These are phyloP conservation scores for Pythium periplocum DNA, from an alignment of 352 stramenopile species.

Conservation along the genomic window DNA sequence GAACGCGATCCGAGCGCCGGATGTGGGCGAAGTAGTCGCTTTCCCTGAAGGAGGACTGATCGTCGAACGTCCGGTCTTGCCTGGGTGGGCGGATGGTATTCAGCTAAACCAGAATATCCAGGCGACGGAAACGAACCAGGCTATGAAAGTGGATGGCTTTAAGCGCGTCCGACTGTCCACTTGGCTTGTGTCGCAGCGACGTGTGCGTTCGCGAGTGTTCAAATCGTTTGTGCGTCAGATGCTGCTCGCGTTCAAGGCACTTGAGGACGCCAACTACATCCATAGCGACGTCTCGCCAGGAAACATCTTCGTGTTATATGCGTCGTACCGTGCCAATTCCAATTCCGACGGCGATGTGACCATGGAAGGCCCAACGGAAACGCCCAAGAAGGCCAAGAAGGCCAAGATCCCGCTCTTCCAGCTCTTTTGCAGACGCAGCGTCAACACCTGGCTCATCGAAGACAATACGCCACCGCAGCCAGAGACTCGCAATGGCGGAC, in stretches of 20 bases:
- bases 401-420: slow-evolving; percentile 15
- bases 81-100: too few species aligned
- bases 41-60: too few species aligned
- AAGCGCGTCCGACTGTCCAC: slow-evolving; percentile 16
- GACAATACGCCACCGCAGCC: background rate
- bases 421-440: slow-evolving; percentile 12
- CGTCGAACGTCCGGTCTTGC: too few species aligned
- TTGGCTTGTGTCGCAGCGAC: slow-evolving; percentile 33
- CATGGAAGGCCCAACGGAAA: too few species aligned
- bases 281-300: slow-evolving; percentile 47
- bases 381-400: background rate
- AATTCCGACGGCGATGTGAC: background rate
- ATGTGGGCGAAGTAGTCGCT: too few species aligned
- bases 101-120: too few species aligned
- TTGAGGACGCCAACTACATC: slow-evolving; percentile 38
- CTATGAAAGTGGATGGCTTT: background rate
- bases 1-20: too few species aligned
- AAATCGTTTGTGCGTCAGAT: slow-evolving; percentile 58
- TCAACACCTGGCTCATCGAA: slow-evolving; percentile 9
- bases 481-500: too few species aligned
- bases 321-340: background rate
- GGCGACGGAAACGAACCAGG: too few species aligned
- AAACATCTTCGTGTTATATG: slow-evolving; percentile 44
- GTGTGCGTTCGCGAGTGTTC: slow-evolving; percentile 31
- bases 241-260: slow-evolving; percentile 42